Conservation (phyloP, 495 filamentous ascomycete species). For the Penicillium silybi region DNA sequence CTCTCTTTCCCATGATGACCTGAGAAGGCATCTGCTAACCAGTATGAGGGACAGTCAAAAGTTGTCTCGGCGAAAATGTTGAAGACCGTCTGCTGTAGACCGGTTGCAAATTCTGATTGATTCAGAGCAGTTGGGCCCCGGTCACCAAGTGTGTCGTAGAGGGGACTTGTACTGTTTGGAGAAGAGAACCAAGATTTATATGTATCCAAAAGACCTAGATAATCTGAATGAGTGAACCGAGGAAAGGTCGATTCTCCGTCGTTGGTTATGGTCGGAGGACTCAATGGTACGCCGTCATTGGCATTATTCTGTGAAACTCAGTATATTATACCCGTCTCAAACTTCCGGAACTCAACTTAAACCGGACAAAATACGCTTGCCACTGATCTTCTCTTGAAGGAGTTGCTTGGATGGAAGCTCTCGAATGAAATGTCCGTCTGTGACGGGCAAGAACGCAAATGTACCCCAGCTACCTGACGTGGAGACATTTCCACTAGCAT, state of each 20-base stretch:
- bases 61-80: conserved; percentile 55
- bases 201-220: conserved; percentile 38
- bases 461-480: conserved; percentile 41
- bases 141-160: conserved; percentile 45
- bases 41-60: conserved; percentile 61
- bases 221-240: conserved; percentile 41
- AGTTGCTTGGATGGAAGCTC: conserved; percentile 52
- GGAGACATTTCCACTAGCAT: conserved; percentile 50
- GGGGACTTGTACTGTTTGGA: conserved; percentile 14
- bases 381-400: conserved; percentile 46
- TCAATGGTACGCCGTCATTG: conserved; percentile 51
- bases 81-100: conserved; percentile 42
- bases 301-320: conserved; percentile 40
- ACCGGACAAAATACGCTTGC: conserved; percentile 47
- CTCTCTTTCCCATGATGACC: conserved; percentile 20
- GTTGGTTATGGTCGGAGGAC: conserved; percentile 48
- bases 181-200: conserved; percentile 37
- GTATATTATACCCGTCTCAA: background rate
- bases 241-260: conserved; percentile 44
- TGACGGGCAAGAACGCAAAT: conserved; percentile 62
- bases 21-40: conserved; percentile 56
- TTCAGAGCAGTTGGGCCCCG: conserved; percentile 44
- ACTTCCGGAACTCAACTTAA: conserved; percentile 21
- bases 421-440: conserved; percentile 55
- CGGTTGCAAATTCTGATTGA: conserved; percentile 42